Conservation (phyloP, 768 basidiomycete genomes). For the Fistulinella prunicolor region DNA sequence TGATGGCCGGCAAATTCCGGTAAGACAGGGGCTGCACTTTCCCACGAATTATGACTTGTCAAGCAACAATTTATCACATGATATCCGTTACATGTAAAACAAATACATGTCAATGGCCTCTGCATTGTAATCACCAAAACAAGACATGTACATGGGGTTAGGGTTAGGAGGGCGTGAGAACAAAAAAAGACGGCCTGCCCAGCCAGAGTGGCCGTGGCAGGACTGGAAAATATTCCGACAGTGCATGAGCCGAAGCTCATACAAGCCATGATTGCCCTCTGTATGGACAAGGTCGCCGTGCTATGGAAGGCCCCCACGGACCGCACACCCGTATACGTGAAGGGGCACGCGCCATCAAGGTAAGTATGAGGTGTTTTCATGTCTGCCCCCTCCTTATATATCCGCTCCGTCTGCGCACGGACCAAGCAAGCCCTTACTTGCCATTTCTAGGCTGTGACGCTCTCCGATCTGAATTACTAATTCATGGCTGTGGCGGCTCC, state of each 20-base stretch:
- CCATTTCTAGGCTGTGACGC: slow-evolving; percentile 6
- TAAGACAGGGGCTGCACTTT: no score
- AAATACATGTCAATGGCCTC: no score
- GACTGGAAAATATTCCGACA: slow-evolving; percentile 74
- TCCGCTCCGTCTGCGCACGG: slow-evolving; percentile 15
- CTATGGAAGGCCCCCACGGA: slow-evolving; percentile 56
- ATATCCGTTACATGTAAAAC: no score
- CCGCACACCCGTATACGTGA: slow-evolving; percentile 58
- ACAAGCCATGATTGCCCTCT: slow-evolving; percentile 58
- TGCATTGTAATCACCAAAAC: no score
- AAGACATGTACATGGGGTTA: no score
- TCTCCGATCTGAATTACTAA: no score
- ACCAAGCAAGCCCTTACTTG: slow-evolving; percentile 16
- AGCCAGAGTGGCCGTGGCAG: slow-evolving; percentile 64
- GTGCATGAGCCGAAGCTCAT: slow-evolving; percentile 70
- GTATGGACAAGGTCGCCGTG: slow-evolving; percentile 70
- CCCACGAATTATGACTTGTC: no score
- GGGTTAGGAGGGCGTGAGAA: slow-evolving; percentile 33
- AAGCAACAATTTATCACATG: no score
- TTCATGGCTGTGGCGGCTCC: slow-evolving; percentile 3
- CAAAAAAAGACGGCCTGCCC: slow-evolving; percentile 47
- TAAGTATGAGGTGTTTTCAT: slow-evolving; percentile 39
- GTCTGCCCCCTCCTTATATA: slow-evolving; percentile 30
- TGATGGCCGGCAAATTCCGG: no score
- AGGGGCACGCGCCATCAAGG: no score